Percentiles rank a stretch among this genome's conserved stretches.
These are phyloP conservation scores for Pholiota conissans DNA, from an alignment of 768 basidiomycete genomes.

Conservation along the genomic window DNA sequence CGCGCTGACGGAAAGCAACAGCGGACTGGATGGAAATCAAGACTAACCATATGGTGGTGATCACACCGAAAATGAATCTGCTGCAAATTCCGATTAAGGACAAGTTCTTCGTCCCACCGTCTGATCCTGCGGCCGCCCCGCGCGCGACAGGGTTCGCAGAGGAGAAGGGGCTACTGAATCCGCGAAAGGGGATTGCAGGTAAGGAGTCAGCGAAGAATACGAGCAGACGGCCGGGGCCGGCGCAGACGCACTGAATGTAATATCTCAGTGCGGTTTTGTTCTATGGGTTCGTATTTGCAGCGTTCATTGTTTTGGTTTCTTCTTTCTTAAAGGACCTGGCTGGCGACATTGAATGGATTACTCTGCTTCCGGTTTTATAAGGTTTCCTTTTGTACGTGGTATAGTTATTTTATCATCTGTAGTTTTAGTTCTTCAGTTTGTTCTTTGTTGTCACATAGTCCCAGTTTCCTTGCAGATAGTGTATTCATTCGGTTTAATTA, in stretches of 20 bases:
- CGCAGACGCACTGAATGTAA: slow-evolving; percentile 11
- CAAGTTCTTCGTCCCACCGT: slow-evolving; percentile 88
- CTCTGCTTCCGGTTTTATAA: background rate
- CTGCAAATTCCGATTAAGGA: slow-evolving; percentile 94
- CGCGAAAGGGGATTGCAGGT: slow-evolving; percentile 36
- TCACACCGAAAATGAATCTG: slow-evolving; percentile 95
- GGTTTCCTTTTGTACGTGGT: background rate
- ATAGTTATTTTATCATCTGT: background rate
- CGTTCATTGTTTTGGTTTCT: background rate
- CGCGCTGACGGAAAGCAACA: slow-evolving; percentile 21
- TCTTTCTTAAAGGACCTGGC: background rate
- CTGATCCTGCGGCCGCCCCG: slow-evolving; percentile 68
- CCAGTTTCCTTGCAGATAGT: slow-evolving; percentile 26
- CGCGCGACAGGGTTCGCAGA: slow-evolving; percentile 84
- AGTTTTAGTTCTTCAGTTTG: background rate
- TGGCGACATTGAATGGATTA: background rate
- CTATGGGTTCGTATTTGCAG: background rate
- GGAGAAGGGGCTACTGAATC: slow-evolving; percentile 80
- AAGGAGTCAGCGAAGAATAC: slow-evolving; percentile 13
- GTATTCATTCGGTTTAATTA: background rate
- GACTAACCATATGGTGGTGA: slow-evolving; percentile 93
- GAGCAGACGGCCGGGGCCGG: slow-evolving; percentile 12
- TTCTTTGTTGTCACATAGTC: slow-evolving; percentile 10
- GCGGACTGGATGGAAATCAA: slow-evolving; percentile 99
- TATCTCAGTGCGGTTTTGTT: background rate